These are phyloP conservation scores for Flaveria linearis DNA, from an alignment of 129 eudicot genomes.

Conservation along the genomic window DNA sequence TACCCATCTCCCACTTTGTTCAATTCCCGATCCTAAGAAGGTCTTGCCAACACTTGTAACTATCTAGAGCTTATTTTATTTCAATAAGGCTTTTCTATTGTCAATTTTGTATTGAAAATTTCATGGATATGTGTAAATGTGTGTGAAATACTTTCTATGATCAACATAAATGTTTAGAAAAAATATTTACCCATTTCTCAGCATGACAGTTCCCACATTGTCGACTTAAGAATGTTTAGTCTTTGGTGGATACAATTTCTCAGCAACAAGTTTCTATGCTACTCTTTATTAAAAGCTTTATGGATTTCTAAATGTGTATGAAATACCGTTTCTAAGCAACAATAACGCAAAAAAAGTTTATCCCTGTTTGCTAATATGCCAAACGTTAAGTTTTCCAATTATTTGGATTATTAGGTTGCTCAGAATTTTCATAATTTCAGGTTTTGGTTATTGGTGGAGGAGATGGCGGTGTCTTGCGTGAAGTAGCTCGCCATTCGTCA, in stretches of 20 bases:
- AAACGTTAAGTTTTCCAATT: neutral
- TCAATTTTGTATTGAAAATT: slow-evolving; percentile 1
- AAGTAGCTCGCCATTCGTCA: slow-evolving; percentile 90
- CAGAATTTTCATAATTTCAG: slow-evolving; percentile 34
- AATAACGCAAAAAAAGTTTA: neutral
- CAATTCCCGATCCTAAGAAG: slow-evolving; percentile 93
- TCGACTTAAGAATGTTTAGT: neutral
- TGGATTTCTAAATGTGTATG: neutral
- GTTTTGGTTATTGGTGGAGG: slow-evolving; percentile 99
- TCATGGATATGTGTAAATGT: neutral
- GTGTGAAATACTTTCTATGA: neutral
- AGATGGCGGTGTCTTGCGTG: slow-evolving; percentile 97
- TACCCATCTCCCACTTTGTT: slow-evolving; percentile 89
- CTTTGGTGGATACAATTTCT: neutral
- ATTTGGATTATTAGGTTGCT: neutral
- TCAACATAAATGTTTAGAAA: neutral
- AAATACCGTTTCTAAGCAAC: neutral
- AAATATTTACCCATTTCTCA: neutral
- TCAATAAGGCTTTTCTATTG: neutral
- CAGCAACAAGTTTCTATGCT: neutral
- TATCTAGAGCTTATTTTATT: neutral
- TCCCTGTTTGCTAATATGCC: neutral
- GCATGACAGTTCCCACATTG: neutral
- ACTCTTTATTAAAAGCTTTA: neutral
- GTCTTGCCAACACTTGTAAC: slow-evolving; percentile 30